Evolutionary conservation across 2,329 filamentous ascomycete genomes (phyloP), one percentile per base, ranked within the genome.

Genomic region (Diplodia scrobiculata): DNA sequence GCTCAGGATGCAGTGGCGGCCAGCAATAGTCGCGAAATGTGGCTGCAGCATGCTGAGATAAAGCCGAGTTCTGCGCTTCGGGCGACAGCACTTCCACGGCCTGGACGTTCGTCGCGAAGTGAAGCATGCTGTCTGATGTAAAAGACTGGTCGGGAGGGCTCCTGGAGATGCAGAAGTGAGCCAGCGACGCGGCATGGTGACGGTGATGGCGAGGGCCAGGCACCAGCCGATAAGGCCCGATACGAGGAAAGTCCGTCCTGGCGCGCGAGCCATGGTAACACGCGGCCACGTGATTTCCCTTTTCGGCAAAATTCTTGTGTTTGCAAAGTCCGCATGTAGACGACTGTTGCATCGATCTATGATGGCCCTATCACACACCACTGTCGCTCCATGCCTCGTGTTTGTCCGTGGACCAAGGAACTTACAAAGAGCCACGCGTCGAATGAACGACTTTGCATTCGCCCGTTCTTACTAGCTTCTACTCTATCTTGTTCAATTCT

Each of bases 21-120:
- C 58, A 62, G 41, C 58, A 62, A 19, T 62, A 62, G 25, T 50
- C 27, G 25, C 29, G 29, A 27, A 62, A 50, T 25, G 27, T 50
- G 17, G 58, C 58, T 21, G 58, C 58, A 36, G 45, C 41, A 32
- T 29, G 13, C 7, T 29, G 27, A 5, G 41, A 13, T 19, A 45
- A 9, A 62, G 45, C 13, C 7, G 45, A 36, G 13, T 19, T 13
- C n/a, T 5, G 27, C 41, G 34, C 17, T 7, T 29, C 58, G 11
- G 19, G 13, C 7, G n/a, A 36, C 11, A 36, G 14, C 11, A 50
- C n/a, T 21, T 62, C 41, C 5, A 50, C 58, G 1, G 45, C n/a
- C 11, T 50, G 41, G 1, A 62, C 58, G 19, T 62, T 27, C 2
- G 58, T 50, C 13, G 58, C 27, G 11, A 62, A 17, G 6, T 17